These are phyloP conservation scores for Neoboletus brunneissimus DNA, from an alignment of 768 basidiomycete genomes.

Conservation along the genomic window DNA sequence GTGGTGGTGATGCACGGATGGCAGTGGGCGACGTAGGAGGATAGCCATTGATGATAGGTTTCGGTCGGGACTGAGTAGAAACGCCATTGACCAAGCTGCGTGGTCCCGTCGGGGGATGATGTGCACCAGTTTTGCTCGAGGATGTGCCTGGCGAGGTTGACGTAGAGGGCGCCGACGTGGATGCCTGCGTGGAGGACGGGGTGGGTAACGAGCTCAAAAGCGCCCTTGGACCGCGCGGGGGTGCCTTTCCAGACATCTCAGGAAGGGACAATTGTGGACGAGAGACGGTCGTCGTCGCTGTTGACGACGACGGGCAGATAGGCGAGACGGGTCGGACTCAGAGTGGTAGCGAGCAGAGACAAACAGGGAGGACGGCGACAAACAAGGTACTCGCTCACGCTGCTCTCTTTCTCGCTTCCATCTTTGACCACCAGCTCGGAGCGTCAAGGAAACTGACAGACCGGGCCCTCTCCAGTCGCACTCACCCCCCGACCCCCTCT, in stretches of 20 bases:
- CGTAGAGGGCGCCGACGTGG: conserved; percentile 34
- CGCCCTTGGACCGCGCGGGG: conserved; percentile 72
- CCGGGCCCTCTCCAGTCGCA: neutral
- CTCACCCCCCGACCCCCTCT: neutral
- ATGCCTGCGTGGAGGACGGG: conserved; percentile 25
- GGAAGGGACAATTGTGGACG: neutral
- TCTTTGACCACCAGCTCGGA: conserved; percentile 1
- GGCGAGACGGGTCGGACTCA: neutral
- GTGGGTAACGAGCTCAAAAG: conserved; percentile 48
- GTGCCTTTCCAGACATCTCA: conserved; percentile 70
- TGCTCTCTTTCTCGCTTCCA: conserved; percentile 11
- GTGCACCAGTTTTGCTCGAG: conserved; percentile 46
- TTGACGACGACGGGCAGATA: conserved; percentile 26
- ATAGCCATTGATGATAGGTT: conserved; percentile 46
- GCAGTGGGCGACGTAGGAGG: conserved; percentile 26
- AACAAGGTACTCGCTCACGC: conserved; percentile 11
- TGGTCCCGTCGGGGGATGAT: conserved; percentile 62
- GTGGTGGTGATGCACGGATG: conserved; percentile 31
- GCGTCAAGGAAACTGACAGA: neutral
- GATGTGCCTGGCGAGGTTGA: conserved; percentile 32
- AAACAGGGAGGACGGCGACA: conserved; percentile 21
- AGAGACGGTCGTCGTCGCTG: conserved; percentile 19
- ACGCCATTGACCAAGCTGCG: conserved; percentile 51
- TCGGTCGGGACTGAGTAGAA: conserved; percentile 33
- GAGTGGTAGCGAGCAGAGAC: conserved; percentile 14